Evolutionary conservation across 306 rosid genomes (phyloP).

Genomic region (Quercus engelmannii): DNA sequence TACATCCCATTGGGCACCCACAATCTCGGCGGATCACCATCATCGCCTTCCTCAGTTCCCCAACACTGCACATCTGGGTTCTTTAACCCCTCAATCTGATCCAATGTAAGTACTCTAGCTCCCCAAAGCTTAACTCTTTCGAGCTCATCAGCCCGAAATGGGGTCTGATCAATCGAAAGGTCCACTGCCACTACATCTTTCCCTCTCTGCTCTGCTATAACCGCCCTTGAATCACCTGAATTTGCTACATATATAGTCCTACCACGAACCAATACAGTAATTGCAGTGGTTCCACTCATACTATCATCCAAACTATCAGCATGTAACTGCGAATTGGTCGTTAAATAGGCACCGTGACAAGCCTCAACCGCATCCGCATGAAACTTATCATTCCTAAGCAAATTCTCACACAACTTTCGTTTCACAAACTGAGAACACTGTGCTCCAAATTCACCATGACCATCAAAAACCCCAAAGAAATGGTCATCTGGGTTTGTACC

Average conservation of each 20-base stretch:
- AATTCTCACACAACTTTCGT: conserved; percentile 81
- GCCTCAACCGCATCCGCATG: conserved; percentile 77
- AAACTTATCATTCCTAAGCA: conserved; percentile 59
- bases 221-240: conserved; percentile 96
- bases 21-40: conserved; percentile 94
- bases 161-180: conserved; percentile 92
- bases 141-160: conserved; percentile 73
- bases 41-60: conserved; percentile 93
- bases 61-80: conserved; percentile 89
- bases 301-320: conserved; percentile 73
- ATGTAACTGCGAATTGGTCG: conserved; percentile 76
- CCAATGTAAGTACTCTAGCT: conserved; percentile 92
- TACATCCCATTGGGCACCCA: conserved; percentile 99
- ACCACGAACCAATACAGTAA: conserved; percentile 80
- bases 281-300: conserved; percentile 97
- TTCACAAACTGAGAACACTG: conserved; percentile 89
- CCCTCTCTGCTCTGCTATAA: conserved; percentile 79
- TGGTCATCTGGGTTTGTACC: conserved; percentile 74
- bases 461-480: conserved; percentile 94
- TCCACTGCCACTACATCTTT: conserved; percentile 79
- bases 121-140: conserved; percentile 92
- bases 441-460: conserved; percentile 91
- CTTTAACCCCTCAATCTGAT: conserved; percentile 98
- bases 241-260: conserved; percentile 75
- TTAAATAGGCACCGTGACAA: conserved; percentile 60